A percentile compares a stretch with the other conserved stretches of the same genome.
Conservation (phyloP, 2,329 filamentous ascomycete species). For the Scedosporium minutisporum region DNA sequence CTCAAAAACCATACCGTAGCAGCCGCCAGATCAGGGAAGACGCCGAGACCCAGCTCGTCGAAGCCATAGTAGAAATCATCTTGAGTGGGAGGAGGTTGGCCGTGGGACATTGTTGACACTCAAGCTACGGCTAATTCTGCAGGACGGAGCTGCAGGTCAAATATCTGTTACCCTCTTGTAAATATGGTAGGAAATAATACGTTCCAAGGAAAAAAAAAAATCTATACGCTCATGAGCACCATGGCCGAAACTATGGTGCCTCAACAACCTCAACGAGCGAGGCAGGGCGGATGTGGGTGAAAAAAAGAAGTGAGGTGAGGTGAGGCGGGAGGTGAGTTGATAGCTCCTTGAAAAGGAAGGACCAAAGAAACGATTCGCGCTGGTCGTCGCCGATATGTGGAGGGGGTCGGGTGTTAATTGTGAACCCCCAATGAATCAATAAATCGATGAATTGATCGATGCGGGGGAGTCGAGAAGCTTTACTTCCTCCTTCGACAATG, state of each 20-base stretch:
- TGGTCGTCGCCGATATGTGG: too few relatives aligned
- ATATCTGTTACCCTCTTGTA: neutral
- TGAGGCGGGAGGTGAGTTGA: neutral
- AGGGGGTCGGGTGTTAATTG: too few relatives aligned
- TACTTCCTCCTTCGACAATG: too few relatives aligned
- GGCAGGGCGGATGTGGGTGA: neutral
- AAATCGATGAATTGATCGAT: too few relatives aligned
- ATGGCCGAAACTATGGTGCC: neutral
- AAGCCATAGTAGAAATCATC: conserved; percentile 15
- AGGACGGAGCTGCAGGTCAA: neutral
- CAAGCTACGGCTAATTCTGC: neutral
- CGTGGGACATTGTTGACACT: conserved; percentile 23
- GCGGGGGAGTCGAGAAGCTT: too few relatives aligned
- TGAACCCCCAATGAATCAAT: too few relatives aligned
- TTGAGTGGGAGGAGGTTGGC: conserved; percentile 21
- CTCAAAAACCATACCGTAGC: conserved; percentile 10
- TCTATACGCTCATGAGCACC: neutral
- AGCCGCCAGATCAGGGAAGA: conserved; percentile 17
- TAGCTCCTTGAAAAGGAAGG: too few relatives aligned
- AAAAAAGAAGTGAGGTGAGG: neutral
- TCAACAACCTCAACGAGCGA: neutral
- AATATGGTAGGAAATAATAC: neutral
- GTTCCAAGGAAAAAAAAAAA: conserved; percentile 1
- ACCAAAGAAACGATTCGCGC: too few relatives aligned
- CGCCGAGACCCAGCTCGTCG: conserved; percentile 15